Evolutionary conservation across 352 stramenopile genomes (phyloP).

Genomic region (Globisporangium sylvaticum): DNA sequence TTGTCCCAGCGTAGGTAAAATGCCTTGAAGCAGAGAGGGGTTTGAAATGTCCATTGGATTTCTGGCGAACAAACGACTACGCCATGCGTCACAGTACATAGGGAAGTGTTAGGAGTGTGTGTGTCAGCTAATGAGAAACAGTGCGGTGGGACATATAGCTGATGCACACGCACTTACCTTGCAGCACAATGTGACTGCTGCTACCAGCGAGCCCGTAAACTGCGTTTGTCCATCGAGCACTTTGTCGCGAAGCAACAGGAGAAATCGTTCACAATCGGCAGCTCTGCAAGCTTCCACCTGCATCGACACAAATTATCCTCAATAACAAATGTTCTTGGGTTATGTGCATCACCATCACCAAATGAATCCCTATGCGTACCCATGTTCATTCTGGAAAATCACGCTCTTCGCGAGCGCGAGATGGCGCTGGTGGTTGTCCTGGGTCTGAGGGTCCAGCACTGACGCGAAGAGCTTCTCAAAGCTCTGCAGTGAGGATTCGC

Average conservation of each 20-base stretch:
- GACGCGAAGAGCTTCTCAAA: slow-evolving; percentile 72
- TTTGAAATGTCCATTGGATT: slow-evolving; percentile 77
- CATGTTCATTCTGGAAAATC: slow-evolving; percentile 65
- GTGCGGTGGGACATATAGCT: background rate
- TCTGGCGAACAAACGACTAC: slow-evolving; percentile 67
- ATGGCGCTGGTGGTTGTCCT: slow-evolving; percentile 59
- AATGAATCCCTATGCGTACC: slow-evolving; percentile 22
- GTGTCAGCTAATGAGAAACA: background rate
- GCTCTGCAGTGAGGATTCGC: slow-evolving; percentile 29
- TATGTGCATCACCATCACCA: background rate
- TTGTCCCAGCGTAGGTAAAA: slow-evolving; percentile 51
- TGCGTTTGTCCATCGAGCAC: slow-evolving; percentile 35
- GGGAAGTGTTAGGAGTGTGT: background rate
- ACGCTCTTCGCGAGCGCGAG: slow-evolving; percentile 75
- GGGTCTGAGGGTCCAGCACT: slow-evolving; percentile 56
- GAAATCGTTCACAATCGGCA: slow-evolving; percentile 53
- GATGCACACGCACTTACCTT: slow-evolving; percentile 30
- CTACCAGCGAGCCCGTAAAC: slow-evolving; percentile 39
- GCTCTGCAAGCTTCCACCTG: slow-evolving; percentile 68
- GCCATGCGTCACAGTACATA: background rate
- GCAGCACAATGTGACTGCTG: slow-evolving; percentile 34
- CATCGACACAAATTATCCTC: background rate
- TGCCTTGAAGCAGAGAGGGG: slow-evolving; percentile 36
- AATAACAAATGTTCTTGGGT: background rate
- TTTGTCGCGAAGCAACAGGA: slow-evolving; percentile 56